Percentiles rank a stretch among this genome's conserved stretches.
Conservation (phyloP, 257 asterid genomes). For the Penstemon davidsonii region DNA sequence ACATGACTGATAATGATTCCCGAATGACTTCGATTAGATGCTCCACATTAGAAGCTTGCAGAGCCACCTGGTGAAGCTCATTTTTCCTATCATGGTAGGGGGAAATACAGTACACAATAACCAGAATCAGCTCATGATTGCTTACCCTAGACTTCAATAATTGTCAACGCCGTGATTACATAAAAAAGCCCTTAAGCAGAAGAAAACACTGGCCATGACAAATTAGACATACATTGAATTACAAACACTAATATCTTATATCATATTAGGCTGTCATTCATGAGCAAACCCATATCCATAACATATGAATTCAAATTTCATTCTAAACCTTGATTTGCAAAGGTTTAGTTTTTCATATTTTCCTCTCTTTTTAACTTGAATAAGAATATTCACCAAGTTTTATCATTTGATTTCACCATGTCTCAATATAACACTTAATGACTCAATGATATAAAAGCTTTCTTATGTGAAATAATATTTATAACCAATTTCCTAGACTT, state of each 20-base stretch:
- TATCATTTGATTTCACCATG: not conserved
- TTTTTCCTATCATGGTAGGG: slow-evolving; percentile 56
- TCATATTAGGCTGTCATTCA: too few relatives aligned
- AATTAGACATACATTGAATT: slow-evolving; percentile 3
- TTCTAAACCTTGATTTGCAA: not conserved
- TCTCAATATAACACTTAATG: not conserved
- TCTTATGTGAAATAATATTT: not conserved
- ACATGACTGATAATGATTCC: slow-evolving; percentile 74
- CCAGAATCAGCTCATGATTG: not conserved
- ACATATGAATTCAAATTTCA: not conserved
- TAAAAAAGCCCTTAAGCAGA: slow-evolving; percentile 19
- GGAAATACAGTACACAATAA: slow-evolving; percentile 18
- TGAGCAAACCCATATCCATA: not conserved
- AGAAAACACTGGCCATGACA: not conserved
- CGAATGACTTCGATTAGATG: slow-evolving; percentile 78
- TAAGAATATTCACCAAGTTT: not conserved
- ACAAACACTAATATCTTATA: not conserved
- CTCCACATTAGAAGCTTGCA: slow-evolving; percentile 89
- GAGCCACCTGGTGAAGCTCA: slow-evolving; percentile 98
- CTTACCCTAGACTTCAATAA: not conserved
- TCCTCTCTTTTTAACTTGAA: not conserved
- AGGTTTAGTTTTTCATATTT: not conserved
- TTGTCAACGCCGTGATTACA: not conserved
- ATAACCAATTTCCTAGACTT: not conserved
- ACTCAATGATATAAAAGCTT: not conserved